Conservation (phyloP, 2,329 filamentous ascomycete species). For the Byssoonygena ceratinophila region DNA sequence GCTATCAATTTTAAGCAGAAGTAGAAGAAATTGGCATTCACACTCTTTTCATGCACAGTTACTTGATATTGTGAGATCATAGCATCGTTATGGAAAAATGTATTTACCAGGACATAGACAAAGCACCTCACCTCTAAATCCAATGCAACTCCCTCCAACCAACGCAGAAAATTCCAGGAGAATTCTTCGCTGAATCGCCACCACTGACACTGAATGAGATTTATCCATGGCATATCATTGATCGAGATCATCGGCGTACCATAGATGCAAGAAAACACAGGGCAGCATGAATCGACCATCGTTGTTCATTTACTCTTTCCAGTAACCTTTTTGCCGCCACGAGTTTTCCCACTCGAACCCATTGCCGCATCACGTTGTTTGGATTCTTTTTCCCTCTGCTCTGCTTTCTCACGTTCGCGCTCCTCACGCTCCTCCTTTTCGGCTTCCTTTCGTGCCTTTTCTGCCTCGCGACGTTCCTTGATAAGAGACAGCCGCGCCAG, state of each 20-base stretch:
- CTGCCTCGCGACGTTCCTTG: slow-evolving; percentile 73
- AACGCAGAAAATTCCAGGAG: background rate
- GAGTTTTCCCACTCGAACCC: slow-evolving; percentile 26
- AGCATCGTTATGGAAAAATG: slow-evolving; percentile 2
- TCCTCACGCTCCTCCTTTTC: slow-evolving; percentile 48
- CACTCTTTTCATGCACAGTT: background rate
- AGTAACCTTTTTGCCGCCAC: slow-evolving; percentile 22
- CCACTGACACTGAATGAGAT: background rate
- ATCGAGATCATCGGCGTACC: background rate
- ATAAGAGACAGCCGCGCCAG: slow-evolving; percentile 72
- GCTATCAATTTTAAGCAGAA: background rate
- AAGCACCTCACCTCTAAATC: slow-evolving; percentile 2
- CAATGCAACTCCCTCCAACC: background rate
- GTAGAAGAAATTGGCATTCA: background rate
- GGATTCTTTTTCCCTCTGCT: slow-evolving; percentile 30
- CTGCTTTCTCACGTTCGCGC: slow-evolving; percentile 29
- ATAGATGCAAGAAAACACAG: background rate
- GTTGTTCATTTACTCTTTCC: slow-evolving; percentile 3
- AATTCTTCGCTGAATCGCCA: slow-evolving; percentile 2
- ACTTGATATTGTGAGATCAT: slow-evolving; percentile 2
- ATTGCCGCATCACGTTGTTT: slow-evolving; percentile 33
- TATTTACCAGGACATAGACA: background rate
- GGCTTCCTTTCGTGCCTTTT: slow-evolving; percentile 70
- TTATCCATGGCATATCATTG: background rate
- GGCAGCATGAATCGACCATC: background rate